Base-by-base conservation (phyloP, 2,329 filamentous ascomycete genomes). In the Nemania diffusa region DNA sequence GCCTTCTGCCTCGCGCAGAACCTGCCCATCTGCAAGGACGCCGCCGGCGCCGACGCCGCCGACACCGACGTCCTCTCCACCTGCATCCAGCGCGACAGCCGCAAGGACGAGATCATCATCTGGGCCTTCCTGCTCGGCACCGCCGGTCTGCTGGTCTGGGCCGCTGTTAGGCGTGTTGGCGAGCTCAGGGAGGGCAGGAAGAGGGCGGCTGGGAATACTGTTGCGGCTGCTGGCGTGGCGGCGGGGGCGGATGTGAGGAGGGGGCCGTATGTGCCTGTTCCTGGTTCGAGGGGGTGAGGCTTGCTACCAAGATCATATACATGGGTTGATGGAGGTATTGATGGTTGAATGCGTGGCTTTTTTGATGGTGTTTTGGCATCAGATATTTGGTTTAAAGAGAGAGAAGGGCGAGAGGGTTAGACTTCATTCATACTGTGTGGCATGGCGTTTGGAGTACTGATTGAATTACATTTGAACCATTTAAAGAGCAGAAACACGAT, bases 11-110 rank as follows among this genome's bases (percentile, higher is more conserved):
- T 90, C 8, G 79, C 80, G 52, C 84, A 88, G 71, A 85, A 82
- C 72, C 80, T 91, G 26, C 86, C 86, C 64, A 89, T 91, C 74
- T 91, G 88, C 81, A 85, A 87, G 73, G 83, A 84, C 70, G 87
- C 87, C 61, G 87, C 84, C 70, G 83, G 84, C 70, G 87, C 87
- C 60, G 87, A 84, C 70, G 87, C 90, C 72, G 87, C 85, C 70
- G 87, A 90, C 72, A 86, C 85, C 74, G 87, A 90, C 73, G 86
- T 90, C 22, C 79, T 86, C 48, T 88, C 88, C 29, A 82, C 84
- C 74, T 91, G 88, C 76, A 91, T 91, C 79, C 87, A 90, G 82
- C 85, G 88, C 70, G 88, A 91, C 77, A 88, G 86, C 76, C 84
- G 85, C 77, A 91, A 91, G 79, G 88, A 91, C 78, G 85, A 86